Conservation (phyloP, 139 green algal genomes). For the Diplosphaera chodatii region DNA sequence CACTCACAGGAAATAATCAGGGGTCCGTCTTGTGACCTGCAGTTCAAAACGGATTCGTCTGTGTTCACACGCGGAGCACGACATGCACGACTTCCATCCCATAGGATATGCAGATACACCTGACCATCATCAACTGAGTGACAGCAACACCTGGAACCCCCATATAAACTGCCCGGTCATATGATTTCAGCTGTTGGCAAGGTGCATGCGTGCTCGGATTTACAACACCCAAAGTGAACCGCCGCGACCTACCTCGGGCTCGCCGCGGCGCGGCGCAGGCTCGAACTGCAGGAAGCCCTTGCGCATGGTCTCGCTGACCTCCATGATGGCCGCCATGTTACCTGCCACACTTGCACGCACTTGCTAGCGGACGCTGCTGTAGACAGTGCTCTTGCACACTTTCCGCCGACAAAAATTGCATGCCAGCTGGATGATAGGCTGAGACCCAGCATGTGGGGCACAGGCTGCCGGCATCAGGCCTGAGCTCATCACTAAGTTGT, state of each 20-base stretch:
- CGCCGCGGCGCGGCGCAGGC: conserved; percentile 83
- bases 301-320: conserved; percentile 89
- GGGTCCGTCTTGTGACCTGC: conserved; percentile 71
- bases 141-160: too few species aligned
- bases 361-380: too few species aligned
- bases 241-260: conserved; percentile 65
- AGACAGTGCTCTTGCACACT: too few species aligned
- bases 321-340: conserved; percentile 97
- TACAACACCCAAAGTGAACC: background rate
- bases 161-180: background rate
- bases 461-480: too few species aligned
- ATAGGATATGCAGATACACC: background rate
- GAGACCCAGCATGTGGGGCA: too few species aligned
- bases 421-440: background rate
- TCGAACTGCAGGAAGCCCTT: conserved; percentile 93
- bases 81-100: too few species aligned
- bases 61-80: too few species aligned
- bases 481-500: too few species aligned
- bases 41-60: background rate
- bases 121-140: too few species aligned
- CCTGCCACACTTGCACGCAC: too few species aligned
- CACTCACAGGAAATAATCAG: conserved; percentile 94
- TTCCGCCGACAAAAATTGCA: too few species aligned
- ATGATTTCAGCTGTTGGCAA: background rate
- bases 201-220: background rate